phyloP scores from a whole-genome alignment of 768 basidiomycete genomes.

The Termitomyces sp. region DNA sequence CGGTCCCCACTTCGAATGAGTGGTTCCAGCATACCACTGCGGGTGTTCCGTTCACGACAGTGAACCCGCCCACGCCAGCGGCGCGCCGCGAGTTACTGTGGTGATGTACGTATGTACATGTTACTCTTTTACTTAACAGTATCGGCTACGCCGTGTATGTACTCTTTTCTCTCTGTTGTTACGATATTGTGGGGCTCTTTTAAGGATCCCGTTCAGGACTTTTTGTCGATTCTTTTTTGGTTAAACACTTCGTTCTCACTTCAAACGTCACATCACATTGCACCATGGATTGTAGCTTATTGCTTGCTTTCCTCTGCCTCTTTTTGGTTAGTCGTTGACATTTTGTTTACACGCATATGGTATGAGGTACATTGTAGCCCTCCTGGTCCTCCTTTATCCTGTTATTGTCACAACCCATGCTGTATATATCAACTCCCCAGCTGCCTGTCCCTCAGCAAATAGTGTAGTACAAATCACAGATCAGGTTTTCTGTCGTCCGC shows the following conservation, averaged over 20 bases:
- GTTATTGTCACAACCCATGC: conserved; percentile 10
- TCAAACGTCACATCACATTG: conserved; percentile 6
- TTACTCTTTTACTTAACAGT: background rate
- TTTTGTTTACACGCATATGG: conserved; percentile 3
- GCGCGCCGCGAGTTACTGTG: conserved; percentile 12
- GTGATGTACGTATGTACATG: conserved; percentile 6
- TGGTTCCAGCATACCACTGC: conserved; percentile 10
- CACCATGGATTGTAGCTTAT: conserved; percentile 11
- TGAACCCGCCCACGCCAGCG: conserved; percentile 1
- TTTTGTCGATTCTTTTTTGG: background rate
- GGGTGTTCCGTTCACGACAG: conserved; percentile 5
- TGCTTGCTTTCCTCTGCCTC: conserved; percentile 9
- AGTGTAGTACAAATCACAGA: conserved; percentile 5
- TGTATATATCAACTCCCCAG: conserved; percentile 12
- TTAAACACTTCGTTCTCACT: background rate
- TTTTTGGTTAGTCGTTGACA: conserved; percentile 6
- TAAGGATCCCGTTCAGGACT: background rate
- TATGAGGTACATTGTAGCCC: conserved; percentile 1
- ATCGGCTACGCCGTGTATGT: conserved; percentile 11
- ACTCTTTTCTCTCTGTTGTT: conserved; percentile 1
- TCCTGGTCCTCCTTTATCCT: background rate
- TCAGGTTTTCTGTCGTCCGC: conserved; percentile 1
- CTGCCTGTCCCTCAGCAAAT: background rate
- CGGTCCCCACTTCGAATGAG: conserved; percentile 4
- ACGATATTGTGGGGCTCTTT: background rate